These are phyloP conservation scores for Stenocarpella maydis DNA, from an alignment of 2,329 filamentous ascomycete species.

Conservation along the genomic window DNA sequence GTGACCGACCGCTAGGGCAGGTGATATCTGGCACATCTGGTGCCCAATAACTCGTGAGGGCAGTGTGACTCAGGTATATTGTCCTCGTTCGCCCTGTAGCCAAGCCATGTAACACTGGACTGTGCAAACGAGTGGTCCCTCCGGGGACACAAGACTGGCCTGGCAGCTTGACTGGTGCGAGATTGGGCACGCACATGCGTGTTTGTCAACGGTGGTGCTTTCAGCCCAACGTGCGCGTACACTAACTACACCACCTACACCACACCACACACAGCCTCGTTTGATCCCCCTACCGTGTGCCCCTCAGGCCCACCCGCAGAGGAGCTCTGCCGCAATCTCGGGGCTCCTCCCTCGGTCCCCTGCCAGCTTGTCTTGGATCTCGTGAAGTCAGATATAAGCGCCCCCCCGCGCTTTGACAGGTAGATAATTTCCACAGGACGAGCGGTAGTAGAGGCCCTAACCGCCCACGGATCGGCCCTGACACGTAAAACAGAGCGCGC, in stretches of 20 bases:
- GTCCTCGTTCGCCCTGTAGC: no score
- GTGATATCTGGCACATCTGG: neutral
- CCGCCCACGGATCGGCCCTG: slow-evolving; percentile 4
- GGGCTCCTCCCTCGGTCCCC: slow-evolving; percentile 11
- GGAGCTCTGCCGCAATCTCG: slow-evolving; percentile 27
- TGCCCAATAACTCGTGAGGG: neutral
- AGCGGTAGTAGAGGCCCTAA: neutral
- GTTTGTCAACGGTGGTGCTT: neutral
- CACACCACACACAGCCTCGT: slow-evolving; percentile 25
- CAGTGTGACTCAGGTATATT: neutral
- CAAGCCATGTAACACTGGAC: no score
- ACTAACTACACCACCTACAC: no score
- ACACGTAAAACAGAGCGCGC: slow-evolving; percentile 14
- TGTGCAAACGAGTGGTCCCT: no score
- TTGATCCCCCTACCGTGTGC: slow-evolving; percentile 17
- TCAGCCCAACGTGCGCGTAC: slow-evolving; percentile 13
- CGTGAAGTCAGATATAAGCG: slow-evolving; percentile 22
- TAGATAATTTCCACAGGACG: neutral
- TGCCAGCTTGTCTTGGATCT: neutral
- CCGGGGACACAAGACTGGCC: no score
- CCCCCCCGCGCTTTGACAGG: slow-evolving; percentile 3
- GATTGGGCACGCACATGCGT: neutral
- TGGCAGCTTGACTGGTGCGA: neutral
- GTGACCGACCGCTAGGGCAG: neutral
- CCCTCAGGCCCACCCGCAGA: slow-evolving; percentile 19